These are phyloP conservation scores for Lasiosphaeria hispida DNA, from an alignment of 495 filamentous ascomycete species.

Conservation along the genomic window DNA sequence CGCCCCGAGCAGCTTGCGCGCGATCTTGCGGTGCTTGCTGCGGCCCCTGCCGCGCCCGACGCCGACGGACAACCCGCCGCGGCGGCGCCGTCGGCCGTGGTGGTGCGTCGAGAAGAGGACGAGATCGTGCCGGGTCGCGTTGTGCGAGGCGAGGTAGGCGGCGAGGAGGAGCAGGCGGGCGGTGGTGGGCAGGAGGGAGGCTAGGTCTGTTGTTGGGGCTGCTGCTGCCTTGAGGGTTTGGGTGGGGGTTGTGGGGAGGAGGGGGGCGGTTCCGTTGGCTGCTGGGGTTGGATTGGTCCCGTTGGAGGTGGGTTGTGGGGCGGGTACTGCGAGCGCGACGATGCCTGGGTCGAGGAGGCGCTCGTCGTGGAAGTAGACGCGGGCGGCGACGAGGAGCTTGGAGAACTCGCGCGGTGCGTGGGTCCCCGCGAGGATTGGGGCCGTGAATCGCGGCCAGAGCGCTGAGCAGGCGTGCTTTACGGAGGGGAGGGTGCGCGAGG, in stretches of 20 bases:
- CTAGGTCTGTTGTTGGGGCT: constrained; percentile 25
- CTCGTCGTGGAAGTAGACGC: constrained; percentile 76
- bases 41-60: constrained; percentile 39
- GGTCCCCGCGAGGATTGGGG: constrained; percentile 61
- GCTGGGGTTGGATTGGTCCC: constrained; percentile 4
- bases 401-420: constrained; percentile 77
- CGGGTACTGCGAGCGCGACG: constrained; percentile 38
- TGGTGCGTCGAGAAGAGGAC: constrained; percentile 82
- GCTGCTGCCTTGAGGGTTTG: constrained; percentile 11
- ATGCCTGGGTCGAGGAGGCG: constrained; percentile 67
- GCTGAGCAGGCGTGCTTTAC: constrained; percentile 56
- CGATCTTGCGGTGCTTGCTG: constrained; percentile 66
- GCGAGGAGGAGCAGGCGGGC: constrained; percentile 80
- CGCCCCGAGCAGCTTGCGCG: constrained; percentile 66
- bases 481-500: constrained; percentile 61
- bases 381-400: constrained; percentile 69
- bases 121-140: constrained; percentile 71
- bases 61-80: constrained; percentile 31
- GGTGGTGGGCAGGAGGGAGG: constrained; percentile 68
- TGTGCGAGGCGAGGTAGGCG: constrained; percentile 90
- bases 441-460: constrained; percentile 69
- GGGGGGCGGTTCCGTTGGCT: background rate
- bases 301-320: constrained; percentile 17
- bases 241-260: background rate
- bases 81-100: constrained; percentile 45